Evolutionary conservation across 192 early-diverging fungal species (phyloP), one percentile per base, ranked within the genome.

Genomic region (Gonapodya prolifera): DNA sequence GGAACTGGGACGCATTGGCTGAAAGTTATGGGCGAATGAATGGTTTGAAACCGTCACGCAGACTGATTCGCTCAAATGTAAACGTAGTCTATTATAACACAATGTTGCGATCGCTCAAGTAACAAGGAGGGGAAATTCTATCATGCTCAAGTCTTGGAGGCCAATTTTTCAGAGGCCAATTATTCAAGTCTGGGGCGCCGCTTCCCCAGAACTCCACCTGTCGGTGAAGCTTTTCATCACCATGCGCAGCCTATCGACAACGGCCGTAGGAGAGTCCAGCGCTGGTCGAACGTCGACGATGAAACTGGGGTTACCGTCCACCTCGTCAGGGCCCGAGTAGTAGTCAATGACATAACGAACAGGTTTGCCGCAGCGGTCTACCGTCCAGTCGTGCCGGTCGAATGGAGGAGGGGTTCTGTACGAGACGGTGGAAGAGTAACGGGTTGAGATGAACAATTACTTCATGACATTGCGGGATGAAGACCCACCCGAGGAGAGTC

Each of bases 321-420:
- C 89, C 35, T 93, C 89, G 34, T 89, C 87, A 28, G 84, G 82
- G 2, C 91, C 96, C 75, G 89, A 86, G 80, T 99, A 99, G 83
- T 96, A 99, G 82, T 99, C 97, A 80, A 99, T 96, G 30, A 99
- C 94, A 80, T 99, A 99, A n/a, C 94, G 89, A 70, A 95, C 91
- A 30, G 91, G 85, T 83, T 90, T 90, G 0, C 95, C 95, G 80
- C 95, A 97, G 13, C 94, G 87, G 78, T 94, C 91, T 13, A 99
- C 90, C 35, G 87, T 88, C 97, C 97, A 99, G 87, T 99, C 97
- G 80, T 99, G 97, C 71, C 97, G 90, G 83, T 99, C 97, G 85
- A 99, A 99, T 1, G 97, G 95, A 70, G 86, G 84, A 16, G 94
- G 93, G 30, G 93, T 90, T 69, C 94, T 90, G 78, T 18, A 32